These are phyloP conservation scores for Botrytis cinerea DNA, from an alignment of 2,329 filamentous ascomycete genomes.

Conservation along the genomic window DNA sequence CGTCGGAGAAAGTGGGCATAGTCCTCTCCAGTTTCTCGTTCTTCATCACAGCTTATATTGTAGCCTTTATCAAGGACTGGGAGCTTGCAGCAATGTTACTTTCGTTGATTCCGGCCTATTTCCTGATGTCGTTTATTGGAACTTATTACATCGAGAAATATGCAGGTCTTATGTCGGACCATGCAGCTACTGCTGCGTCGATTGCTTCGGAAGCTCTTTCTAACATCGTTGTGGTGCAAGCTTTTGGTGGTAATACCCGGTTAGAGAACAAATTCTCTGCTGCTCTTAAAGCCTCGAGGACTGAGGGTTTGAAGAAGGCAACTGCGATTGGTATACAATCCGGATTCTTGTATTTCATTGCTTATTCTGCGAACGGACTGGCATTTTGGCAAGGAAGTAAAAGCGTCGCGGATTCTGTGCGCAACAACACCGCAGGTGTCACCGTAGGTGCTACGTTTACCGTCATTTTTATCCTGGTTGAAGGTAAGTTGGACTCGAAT, in stretches of 20 bases:
- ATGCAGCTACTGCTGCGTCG: constrained; percentile 51
- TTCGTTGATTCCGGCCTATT: constrained; percentile 37
- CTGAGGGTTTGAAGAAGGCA: constrained; percentile 52
- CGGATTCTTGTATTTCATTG: constrained; percentile 45
- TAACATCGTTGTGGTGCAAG: constrained; percentile 54
- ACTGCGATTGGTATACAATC: constrained; percentile 51
- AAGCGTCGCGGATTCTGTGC: constrained; percentile 47
- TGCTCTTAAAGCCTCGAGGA: constrained; percentile 47
- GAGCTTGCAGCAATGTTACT: constrained; percentile 51
- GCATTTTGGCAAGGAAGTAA: constrained; percentile 61
- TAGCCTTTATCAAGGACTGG: constrained; percentile 60
- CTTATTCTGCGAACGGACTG: constrained; percentile 53
- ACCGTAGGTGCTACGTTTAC: constrained; percentile 48
- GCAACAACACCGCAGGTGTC: constrained; percentile 22
- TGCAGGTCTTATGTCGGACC: constrained; percentile 47
- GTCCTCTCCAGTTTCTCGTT: constrained; percentile 56
- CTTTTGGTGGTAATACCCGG: constrained; percentile 52
- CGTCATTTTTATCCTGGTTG: constrained; percentile 55
- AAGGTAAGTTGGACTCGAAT: constrained; percentile 44
- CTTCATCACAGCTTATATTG: constrained; percentile 58
- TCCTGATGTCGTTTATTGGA: constrained; percentile 48
- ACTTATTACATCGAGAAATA: constrained; percentile 51
- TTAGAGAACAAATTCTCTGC: constrained; percentile 52
- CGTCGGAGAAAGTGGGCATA: constrained; percentile 61
- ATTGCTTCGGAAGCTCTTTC: constrained; percentile 55